These are phyloP conservation scores for Raddia guianensis DNA, from an alignment of 176 grass and related monocot genomes.

Conservation along the genomic window DNA sequence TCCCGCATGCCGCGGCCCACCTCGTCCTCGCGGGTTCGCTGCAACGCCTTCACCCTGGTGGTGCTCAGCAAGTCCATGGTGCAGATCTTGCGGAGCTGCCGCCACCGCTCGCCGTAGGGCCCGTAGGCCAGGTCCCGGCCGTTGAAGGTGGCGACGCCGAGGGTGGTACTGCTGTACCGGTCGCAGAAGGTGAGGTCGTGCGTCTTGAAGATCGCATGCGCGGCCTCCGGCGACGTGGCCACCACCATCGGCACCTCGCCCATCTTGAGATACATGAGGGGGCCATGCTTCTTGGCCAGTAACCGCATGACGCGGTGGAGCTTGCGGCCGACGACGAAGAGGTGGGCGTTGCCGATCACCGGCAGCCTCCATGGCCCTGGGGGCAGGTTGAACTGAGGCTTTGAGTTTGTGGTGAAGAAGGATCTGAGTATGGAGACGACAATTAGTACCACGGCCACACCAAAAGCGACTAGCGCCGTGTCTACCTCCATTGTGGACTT, in stretches of 20 bases:
- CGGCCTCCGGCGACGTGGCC: conserved; percentile 7
- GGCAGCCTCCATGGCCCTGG: conserved; percentile 37
- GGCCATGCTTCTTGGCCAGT: conserved; percentile 12
- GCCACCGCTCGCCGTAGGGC: conserved; percentile 60
- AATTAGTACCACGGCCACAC: too few species aligned
- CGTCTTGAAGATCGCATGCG: conserved; percentile 1
- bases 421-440: conserved; percentile 28
- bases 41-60: conserved; percentile 8
- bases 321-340: neutral
- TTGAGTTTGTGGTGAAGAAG: neutral
- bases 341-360: conserved; percentile 32
- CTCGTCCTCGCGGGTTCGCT: conserved; percentile 26
- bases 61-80: conserved; percentile 31
- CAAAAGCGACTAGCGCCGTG: too few species aligned
- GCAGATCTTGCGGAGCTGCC: conserved; percentile 61
- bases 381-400: neutral
- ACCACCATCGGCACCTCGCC: conserved; percentile 28
- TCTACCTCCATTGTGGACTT: too few species aligned
- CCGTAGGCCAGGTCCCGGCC: conserved; percentile 30
- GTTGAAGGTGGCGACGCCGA: neutral
- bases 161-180: neutral
- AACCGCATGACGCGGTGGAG: neutral
- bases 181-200: conserved; percentile 2
- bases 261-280: conserved; percentile 16
- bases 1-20: neutral